Evolutionary conservation across 805 yeast genomes (phyloP), one percentile per base, ranked within the genome.

Genomic region (Candida insectorum): DNA sequence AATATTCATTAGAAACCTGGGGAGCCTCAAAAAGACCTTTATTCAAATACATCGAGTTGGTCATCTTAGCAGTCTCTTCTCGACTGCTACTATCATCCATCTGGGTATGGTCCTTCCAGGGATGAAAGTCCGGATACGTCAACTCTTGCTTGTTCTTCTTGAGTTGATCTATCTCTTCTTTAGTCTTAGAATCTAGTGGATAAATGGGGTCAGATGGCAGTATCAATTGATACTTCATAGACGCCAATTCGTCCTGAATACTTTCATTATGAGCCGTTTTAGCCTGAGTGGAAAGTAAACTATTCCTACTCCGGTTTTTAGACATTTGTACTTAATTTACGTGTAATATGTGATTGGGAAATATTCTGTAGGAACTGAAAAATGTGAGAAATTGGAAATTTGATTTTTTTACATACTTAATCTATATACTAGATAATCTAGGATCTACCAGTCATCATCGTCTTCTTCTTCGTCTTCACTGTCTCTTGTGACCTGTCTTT

Each of bases 21-120:
- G 88, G 80, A 1, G 77, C 60, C 47, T 84, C 87, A 37, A 70
- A 71, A 44, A 71, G 78, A 6, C 96, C 96, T 47, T 81, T 78
- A 43, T 81, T 86, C 26, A 85, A 62, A 49, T 71, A 60, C 14
- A 59, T 44, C 1, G 60, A 66, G 21, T 64, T 71, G 31, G 71
- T 66, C 48, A 81, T 71, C 38, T 81, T 87, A 2, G 6, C 17
- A 9, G 15, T 16, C 8, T 62, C 64, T 7, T 65, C 42, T n/a
- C n/a, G n/a, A 7, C 45, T 28, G 17, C 47, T 31, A 7, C 40
- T 49, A 7, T 13, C 28, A 3, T 54, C 45, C 24, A 58, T 40
- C 18, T 49, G 47, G n/a, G 53, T 49, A 5, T 71, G 67, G 46
- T 79, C 86, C 24, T 62, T 60, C 93, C 94, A 85, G 0, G 87